Evolutionary conservation across 75 land plant species (phyloP).

Genomic region (Azolla pinnata): DNA sequence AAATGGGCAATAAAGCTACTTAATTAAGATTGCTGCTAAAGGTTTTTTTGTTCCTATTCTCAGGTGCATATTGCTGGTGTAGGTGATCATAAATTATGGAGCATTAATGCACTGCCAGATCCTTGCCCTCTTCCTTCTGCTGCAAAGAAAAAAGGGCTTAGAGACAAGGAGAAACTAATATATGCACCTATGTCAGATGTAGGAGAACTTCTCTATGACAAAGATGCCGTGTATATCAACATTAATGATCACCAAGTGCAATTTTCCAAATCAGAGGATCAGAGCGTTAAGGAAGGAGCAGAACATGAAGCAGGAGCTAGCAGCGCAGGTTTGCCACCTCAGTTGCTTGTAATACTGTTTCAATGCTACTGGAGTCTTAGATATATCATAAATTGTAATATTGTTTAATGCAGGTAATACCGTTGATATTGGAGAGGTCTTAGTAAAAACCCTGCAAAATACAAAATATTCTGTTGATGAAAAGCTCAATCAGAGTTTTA

Average conservation of each 20-base stretch:
- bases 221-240: slow-evolving; percentile 95
- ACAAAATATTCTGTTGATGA: slow-evolving; percentile 84
- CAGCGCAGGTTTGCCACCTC: too few species aligned
- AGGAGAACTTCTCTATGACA: slow-evolving; percentile 94
- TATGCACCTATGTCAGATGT: slow-evolving; percentile 99
- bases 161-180: slow-evolving; percentile 90
- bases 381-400: background rate
- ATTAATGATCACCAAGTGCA: slow-evolving; percentile 91
- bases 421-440: slow-evolving; percentile 63
- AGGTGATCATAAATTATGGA: slow-evolving; percentile 63
- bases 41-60: background rate
- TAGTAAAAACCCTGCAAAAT: slow-evolving; percentile 88
- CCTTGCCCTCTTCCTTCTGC: slow-evolving; percentile 99
- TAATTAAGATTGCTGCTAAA: background rate
- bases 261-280: slow-evolving; percentile 47
- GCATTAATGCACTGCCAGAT: slow-evolving; percentile 62
- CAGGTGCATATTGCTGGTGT: slow-evolving; percentile 98
- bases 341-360: too few species aligned
- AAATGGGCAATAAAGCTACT: background rate
- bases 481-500: slow-evolving; percentile 69
- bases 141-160: slow-evolving; percentile 83
- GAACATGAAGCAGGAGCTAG: slow-evolving; percentile 22
- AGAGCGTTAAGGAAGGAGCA: slow-evolving; percentile 16
- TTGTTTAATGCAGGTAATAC: slow-evolving; percentile 22
- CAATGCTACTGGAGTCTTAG: background rate